Base-by-base conservation (phyloP, 2,329 filamentous ascomycete species). In the Fusarium aywerte region DNA sequence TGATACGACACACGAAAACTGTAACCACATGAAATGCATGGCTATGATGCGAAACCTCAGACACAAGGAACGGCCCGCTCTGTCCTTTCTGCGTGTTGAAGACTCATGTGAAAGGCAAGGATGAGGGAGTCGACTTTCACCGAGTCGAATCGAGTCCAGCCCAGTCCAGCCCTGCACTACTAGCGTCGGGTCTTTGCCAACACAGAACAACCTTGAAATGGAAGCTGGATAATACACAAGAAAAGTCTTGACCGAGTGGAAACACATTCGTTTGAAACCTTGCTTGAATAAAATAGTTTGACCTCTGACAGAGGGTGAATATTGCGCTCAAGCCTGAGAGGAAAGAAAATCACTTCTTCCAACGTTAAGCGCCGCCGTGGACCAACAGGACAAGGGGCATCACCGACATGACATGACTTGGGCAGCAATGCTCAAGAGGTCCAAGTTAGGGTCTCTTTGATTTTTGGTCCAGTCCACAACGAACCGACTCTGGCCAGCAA, bases 291-390 rank as follows among this genome's bases (percentile, higher is more conserved):
- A 31, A 29, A 45, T 25, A 45, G 31, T 33, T 52, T 18, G 21
- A 10, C 31, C 11, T 23, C 35, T 25, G 16, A 53, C 27, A 12
- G 11, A 20, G 7, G 42, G 35, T 58, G 45, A 57, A 44, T 29
- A 58, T 23, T 21, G 18, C 36, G 39, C 42, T 45, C 42, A 43
- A 36, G 29, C 38, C 51, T 18, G 29, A 47, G 35, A 23, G 8
- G 18, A 38, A 21, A 45, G 31, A 29, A n/a, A 33, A 38, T 38
- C 32, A n/a, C 45, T 57, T 50, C 48, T 49, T 68, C 49, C n/a
- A n/a, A n/a, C n/a, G n/a, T n/a, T 68, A 67, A 67, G 65, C 64
- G 64, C 64, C 64, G 32, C 51, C 64, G 54, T 68, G 65, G 65
- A 52, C 59, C 65, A 68, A 65, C 50, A 58, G 31, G 44, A 35